Conservation (phyloP, 805 yeast species). For the Barnettozyma sp. region DNA sequence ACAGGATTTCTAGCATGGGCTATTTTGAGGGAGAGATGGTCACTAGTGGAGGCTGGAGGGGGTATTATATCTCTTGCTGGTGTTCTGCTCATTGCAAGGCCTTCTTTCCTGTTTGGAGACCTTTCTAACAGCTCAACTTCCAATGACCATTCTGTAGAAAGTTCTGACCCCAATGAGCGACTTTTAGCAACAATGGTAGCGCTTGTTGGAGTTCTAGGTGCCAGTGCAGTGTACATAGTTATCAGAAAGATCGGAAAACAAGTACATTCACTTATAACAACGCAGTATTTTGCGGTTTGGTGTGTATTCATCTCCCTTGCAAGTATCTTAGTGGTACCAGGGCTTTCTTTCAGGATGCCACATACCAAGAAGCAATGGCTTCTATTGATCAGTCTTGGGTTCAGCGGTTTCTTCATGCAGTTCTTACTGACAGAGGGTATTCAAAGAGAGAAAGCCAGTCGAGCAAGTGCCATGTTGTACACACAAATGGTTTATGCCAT, state of each 20-base stretch:
- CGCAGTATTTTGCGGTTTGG: constrained; percentile 63
- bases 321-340: constrained; percentile 50
- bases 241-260: constrained; percentile 68
- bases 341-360: constrained; percentile 55
- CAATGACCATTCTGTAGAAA: constrained; percentile 37
- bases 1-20: constrained; percentile 70
- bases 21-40: constrained; percentile 58
- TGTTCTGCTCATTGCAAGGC: constrained; percentile 76
- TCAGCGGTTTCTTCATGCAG: constrained; percentile 80
- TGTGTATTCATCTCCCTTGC: constrained; percentile 48
- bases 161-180: constrained; percentile 46
- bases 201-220: constrained; percentile 61
- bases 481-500: constrained; percentile 74
- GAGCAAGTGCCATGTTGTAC: constrained; percentile 69
- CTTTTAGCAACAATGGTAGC: constrained; percentile 59
- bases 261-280: constrained; percentile 78
- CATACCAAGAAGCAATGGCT: constrained; percentile 58
- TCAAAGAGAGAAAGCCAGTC: constrained; percentile 72
- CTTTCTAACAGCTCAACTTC: constrained; percentile 23
- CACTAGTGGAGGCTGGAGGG: constrained; percentile 60
- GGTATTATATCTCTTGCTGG: constrained; percentile 65
- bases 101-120: constrained; percentile 58
- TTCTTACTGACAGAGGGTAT: constrained; percentile 73
- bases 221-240: constrained; percentile 60
- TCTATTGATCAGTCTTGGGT: constrained; percentile 53